These are phyloP conservation scores for Ajuga reptans DNA, from an alignment of 305 asterid species.

Conservation along the genomic window DNA sequence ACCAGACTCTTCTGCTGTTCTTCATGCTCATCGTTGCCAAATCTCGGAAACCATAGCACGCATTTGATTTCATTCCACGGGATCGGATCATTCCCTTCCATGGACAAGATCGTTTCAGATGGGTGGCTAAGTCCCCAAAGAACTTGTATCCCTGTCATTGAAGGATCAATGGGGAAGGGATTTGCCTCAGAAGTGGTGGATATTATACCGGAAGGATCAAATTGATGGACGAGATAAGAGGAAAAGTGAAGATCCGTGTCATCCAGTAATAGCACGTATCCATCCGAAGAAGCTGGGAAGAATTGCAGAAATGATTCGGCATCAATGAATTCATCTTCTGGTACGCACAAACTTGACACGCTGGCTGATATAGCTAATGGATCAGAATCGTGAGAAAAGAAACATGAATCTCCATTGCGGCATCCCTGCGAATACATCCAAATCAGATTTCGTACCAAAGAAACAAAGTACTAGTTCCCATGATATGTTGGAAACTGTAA, in stretches of 20 bases:
- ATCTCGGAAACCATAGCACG: constrained; percentile 73
- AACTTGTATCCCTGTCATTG: constrained; percentile 35
- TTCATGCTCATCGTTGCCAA: constrained; percentile 37
- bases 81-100: constrained; percentile 27
- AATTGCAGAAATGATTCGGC: constrained; percentile 41
- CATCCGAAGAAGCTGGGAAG: constrained; percentile 52
- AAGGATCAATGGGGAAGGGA: constrained; percentile 30
- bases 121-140: constrained; percentile 63
- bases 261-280: constrained; percentile 53
- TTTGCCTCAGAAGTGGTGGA: constrained; percentile 48
- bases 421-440: constrained; percentile 61
- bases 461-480: too few species aligned
- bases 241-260: constrained; percentile 66
- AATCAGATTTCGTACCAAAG: neutral
- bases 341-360: constrained; percentile 34
- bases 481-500: too few species aligned
- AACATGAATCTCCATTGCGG: constrained; percentile 66
- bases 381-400: constrained; percentile 62
- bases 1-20: constrained; percentile 33
- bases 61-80: constrained; percentile 69
- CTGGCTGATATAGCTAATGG: constrained; percentile 27
- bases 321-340: constrained; percentile 40
- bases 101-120: constrained; percentile 49
- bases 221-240: constrained; percentile 37
- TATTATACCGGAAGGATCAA: constrained; percentile 45